phyloP scores from a whole-genome alignment of 2,329 filamentous ascomycete genomes.

The Lasiodiplodia theobromae region DNA sequence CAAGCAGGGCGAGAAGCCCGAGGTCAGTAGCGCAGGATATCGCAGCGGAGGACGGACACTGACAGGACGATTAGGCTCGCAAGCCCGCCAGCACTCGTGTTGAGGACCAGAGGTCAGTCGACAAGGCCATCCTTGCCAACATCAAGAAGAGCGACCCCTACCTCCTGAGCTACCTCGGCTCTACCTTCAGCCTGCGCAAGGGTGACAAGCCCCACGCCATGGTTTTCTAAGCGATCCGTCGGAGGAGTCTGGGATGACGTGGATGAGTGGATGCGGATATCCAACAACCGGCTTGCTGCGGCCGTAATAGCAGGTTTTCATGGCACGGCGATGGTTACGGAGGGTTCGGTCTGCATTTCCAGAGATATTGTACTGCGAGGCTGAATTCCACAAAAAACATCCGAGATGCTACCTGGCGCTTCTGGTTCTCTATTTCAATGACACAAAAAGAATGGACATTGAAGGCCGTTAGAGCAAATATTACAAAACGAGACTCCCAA shows the following conservation, averaged over 20 bases:
- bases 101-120: conserved; percentile 97
- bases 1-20: conserved; percentile 97
- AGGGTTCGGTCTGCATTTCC: conserved; percentile 50
- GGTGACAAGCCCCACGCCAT: conserved; percentile 99
- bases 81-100: conserved; percentile 88
- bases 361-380: conserved; percentile 50
- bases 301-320: conserved; percentile 47
- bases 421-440: conserved; percentile 30
- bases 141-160: conserved; percentile 96
- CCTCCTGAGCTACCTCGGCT: conserved; percentile 91
- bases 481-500: conserved; percentile 27
- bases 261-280: conserved; percentile 44
- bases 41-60: conserved; percentile 33
- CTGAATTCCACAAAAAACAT: conserved; percentile 45
- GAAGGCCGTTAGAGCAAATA: conserved; percentile 28
- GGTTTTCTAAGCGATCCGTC: conserved; percentile 77
- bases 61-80: conserved; percentile 77
- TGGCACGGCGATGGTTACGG: conserved; percentile 44
- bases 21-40: conserved; percentile 68
- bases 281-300: conserved; percentile 48
- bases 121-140: conserved; percentile 91
- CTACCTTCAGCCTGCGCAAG: conserved; percentile 98
- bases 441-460: conserved; percentile 29
- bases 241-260: conserved; percentile 27
- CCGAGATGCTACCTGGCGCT: conserved; percentile 31